Base-by-base conservation (phyloP, 2,329 filamentous ascomycete species). In the Pestalotiopsis sp. region DNA sequence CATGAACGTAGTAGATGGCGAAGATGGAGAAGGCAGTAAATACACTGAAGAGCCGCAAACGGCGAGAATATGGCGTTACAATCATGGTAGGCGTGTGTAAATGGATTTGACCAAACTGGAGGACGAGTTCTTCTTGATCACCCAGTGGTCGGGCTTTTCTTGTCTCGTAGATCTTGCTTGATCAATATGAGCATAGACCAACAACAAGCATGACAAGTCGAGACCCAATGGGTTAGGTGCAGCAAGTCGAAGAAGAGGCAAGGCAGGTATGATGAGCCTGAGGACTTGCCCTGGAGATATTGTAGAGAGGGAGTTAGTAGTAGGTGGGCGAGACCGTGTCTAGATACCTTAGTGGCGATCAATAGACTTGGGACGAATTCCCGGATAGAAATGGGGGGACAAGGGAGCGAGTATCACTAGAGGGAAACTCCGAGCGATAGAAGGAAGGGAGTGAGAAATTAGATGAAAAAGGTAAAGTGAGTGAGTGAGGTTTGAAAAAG, bases 31-130 rank as follows among this genome's bases (percentile, higher is more conserved):
- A 31, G 59, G 73, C 64, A 45, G 75, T 68, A 41, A 78, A 63
- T 56, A 61, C 70, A 45, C 74, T 74, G 59, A 76, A 73, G 67
- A 78, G 70, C 68, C 76, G 76, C 39, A 75, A 66, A 9, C 76
- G 76, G 56, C 77, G 76, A 25, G 76, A 78, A 60, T 68, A 73
- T 9, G 76, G 77, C 66, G 74, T 64, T 11, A 71, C 71, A 67
- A 79, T 75, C 77, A 79, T 79, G 36, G 57, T 56, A 63, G 58
- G 11, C 52, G 52, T 39, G 2, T 49, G 13, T 27, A 5, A 13
- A 45, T 25, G 52, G 56, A 38, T 4, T 14, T n/a, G 23, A 39
- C 25, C 27, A 12, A 27, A n/a, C 17, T 38, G 7, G 4, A 62
- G 31, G 12, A 5, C 23, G 7, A 36, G 59, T 38, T 12, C 20